These are phyloP conservation scores for Lagenaria siceraria DNA, from an alignment of 306 rosid genomes.

Conservation along the genomic window DNA sequence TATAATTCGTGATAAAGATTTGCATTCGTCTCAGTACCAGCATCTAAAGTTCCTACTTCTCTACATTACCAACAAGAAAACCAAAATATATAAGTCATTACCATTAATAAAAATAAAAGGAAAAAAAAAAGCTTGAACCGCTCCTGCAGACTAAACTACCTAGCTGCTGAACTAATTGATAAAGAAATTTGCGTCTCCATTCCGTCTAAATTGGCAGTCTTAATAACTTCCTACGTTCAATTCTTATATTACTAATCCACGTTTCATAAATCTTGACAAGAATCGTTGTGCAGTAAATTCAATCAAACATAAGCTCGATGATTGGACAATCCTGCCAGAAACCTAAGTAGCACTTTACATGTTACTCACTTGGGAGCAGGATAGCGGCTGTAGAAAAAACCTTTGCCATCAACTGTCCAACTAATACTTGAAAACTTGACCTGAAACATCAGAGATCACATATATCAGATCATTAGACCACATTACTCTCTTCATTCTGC, in stretches of 20 bases:
- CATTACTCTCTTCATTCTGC: neutral
- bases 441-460: constrained; percentile 33
- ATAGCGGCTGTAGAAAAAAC: constrained; percentile 83
- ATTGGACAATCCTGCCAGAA: neutral
- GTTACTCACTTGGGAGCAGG: constrained; percentile 73
- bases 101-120: neutral
- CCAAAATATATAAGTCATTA: constrained; percentile 9
- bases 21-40: constrained; percentile 77
- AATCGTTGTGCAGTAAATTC: neutral
- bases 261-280: neutral
- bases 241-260: neutral
- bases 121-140: neutral
- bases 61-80: constrained; percentile 23
- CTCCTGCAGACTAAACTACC: neutral
- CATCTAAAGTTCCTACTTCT: constrained; percentile 50
- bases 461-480: neutral
- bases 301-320: neutral
- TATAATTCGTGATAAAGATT: constrained; percentile 68
- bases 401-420: constrained; percentile 87
- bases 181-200: neutral
- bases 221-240: neutral
- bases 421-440: constrained; percentile 67
- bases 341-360: neutral
- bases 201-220: neutral
- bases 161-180: neutral